Conservation (phyloP, 768 basidiomycete genomes). For the Collybia sordida region DNA sequence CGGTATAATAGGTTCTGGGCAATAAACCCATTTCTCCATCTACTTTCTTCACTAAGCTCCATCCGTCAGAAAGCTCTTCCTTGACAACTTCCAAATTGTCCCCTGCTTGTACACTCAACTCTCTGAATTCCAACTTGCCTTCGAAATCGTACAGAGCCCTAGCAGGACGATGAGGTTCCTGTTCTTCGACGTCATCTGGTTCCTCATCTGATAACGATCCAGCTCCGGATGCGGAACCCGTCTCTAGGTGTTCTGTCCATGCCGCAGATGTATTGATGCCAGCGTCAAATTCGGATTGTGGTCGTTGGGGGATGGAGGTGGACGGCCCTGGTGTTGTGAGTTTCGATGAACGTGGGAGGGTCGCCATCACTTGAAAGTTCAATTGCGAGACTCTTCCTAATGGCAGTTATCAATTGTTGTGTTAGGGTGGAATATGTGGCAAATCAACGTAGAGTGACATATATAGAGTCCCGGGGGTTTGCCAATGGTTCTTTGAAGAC, state of each 20-base stretch:
- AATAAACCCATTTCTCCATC: constrained; percentile 67
- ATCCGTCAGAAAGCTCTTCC: constrained; percentile 73
- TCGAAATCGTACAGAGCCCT: constrained; percentile 74
- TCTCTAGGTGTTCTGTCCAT: constrained; percentile 67
- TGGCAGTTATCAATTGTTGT: too few relatives aligned
- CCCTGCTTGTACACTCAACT: constrained; percentile 67
- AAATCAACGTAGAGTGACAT: too few relatives aligned
- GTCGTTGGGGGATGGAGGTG: constrained; percentile 17
- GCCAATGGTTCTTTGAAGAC: too few relatives aligned
- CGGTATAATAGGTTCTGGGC: constrained; percentile 73
- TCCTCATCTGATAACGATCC: constrained; percentile 59
- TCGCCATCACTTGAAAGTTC: constrained; percentile 12
- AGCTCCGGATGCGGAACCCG: constrained; percentile 25
- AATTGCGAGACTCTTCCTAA: too few relatives aligned
- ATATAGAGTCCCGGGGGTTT: too few relatives aligned
- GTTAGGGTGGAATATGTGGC: too few relatives aligned
- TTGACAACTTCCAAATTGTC: constrained; percentile 70
- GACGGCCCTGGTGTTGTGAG: constrained; percentile 9
- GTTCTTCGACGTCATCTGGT: constrained; percentile 31
- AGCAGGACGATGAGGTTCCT: constrained; percentile 46
- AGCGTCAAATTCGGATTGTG: constrained; percentile 63
- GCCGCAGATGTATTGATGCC: constrained; percentile 77
- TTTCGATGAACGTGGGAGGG: constrained; percentile 15
- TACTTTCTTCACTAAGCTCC: constrained; percentile 68
- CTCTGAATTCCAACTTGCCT: constrained; percentile 73